Evolutionary conservation across 495 filamentous ascomycete genomes (phyloP).

Genomic region (Tuber aestivum): DNA sequence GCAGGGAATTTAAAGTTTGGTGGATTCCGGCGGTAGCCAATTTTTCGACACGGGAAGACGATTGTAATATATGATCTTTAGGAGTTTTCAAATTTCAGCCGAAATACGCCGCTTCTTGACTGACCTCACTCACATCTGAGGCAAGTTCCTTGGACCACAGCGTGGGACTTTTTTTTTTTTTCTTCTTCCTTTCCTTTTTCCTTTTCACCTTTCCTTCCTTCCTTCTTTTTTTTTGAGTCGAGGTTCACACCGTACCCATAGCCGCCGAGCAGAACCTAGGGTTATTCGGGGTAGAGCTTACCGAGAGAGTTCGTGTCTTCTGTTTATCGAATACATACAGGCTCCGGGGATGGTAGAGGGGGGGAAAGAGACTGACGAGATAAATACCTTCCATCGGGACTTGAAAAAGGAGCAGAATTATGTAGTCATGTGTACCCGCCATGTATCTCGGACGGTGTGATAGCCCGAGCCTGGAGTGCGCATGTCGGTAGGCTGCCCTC

Average conservation of each 20-base stretch:
- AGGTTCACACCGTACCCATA: neutral
- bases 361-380: neutral
- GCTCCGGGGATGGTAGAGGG: neutral
- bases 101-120: neutral
- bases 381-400: neutral
- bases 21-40: neutral
- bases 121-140: conserved; percentile 2
- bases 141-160: neutral
- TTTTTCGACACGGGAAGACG: neutral
- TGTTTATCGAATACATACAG: neutral
- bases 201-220: no score
- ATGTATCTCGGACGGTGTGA: neutral
- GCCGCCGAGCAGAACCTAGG: neutral
- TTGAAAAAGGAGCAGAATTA: neutral
- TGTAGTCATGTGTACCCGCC: neutral
- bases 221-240: neutral
- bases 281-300: neutral
- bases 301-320: neutral
- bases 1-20: neutral
- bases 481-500: neutral
- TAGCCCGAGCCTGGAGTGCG: neutral
- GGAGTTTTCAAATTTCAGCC: neutral
- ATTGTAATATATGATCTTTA: neutral
- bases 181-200: no score
- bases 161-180: neutral